Evolutionary conservation across 148 eudicot species (phyloP).

Genomic region (Oxyria digyna): DNA sequence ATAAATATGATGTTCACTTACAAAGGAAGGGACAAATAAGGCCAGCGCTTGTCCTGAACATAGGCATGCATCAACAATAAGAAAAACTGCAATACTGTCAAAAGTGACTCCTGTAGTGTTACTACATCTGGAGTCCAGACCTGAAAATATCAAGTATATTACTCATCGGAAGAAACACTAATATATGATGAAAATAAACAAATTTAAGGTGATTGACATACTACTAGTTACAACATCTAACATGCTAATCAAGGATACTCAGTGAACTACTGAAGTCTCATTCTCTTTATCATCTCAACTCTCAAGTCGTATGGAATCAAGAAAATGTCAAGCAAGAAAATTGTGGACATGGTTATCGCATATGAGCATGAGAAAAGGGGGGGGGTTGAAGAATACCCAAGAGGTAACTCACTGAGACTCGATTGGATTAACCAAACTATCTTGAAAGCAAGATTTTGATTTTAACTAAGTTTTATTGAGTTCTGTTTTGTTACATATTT

Average conservation of each 20-base stretch:
- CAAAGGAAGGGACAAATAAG: constrained; percentile 80
- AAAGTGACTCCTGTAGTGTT: constrained; percentile 65
- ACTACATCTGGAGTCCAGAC: constrained; percentile 80
- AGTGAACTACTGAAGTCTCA: neutral
- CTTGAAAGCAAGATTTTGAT: neutral
- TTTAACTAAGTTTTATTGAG: neutral
- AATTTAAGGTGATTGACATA: neutral
- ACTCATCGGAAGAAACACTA: neutral
- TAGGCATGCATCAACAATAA: constrained; percentile 73
- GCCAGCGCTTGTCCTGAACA: constrained; percentile 92
- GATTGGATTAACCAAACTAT: neutral
- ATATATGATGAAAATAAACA: neutral
- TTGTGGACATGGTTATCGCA: neutral
- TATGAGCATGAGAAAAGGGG: neutral
- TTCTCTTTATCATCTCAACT: neutral
- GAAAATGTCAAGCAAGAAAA: neutral
- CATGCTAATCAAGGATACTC: neutral
- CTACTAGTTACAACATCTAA: neutral
- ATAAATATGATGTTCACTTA: constrained; percentile 17
- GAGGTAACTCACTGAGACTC: neutral
- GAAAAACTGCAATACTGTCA: constrained; percentile 77
- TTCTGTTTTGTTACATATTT: neutral
- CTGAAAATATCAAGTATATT: constrained; percentile 28
- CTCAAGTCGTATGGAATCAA: neutral
- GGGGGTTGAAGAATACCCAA: neutral